A percentile compares a stretch with the other conserved stretches of the same genome.
Conservation (phyloP, 139 green algal genomes). For the Chlamydomonas schloesseri region DNA sequence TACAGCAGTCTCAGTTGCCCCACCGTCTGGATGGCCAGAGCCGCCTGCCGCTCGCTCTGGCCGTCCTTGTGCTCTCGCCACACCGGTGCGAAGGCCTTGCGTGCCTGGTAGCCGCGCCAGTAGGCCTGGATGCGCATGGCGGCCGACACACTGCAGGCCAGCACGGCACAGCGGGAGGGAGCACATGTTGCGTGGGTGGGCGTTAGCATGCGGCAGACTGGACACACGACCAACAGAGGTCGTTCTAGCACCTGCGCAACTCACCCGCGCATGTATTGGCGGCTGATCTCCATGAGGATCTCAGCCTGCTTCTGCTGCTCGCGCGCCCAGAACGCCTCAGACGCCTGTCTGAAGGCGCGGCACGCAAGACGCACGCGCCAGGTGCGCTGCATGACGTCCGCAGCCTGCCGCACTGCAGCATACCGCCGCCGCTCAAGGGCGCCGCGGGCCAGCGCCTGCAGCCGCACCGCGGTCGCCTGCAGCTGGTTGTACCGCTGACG, state of each 20-base stretch:
- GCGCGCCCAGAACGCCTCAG: not conserved
- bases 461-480: not conserved
- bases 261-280: conserved; percentile 41
- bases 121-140: conserved; percentile 66
- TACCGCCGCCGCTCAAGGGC: not conserved
- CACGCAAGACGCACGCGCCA: conserved; percentile 27
- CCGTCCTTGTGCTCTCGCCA: not conserved
- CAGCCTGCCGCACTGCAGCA: not conserved
- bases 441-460: conserved; percentile 40
- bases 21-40: conserved; percentile 54
- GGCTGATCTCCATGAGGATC: not conserved
- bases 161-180: too few species aligned
- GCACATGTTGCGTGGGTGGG: too few species aligned
- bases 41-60: conserved; percentile 5
- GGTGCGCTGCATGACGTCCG: not conserved
- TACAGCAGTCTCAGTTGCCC: too few species aligned
- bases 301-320: not conserved
- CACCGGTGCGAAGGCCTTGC: conserved; percentile 34
- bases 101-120: conserved; percentile 49
- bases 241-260: not conserved
- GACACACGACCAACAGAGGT: too few species aligned
- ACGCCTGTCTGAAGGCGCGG: conserved; percentile 11
- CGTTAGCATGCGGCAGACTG: too few species aligned
- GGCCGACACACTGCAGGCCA: not conserved
- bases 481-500: not conserved